Conservation (phyloP, 1,284 basidiomycete genomes). For the Tilletia caries region DNA sequence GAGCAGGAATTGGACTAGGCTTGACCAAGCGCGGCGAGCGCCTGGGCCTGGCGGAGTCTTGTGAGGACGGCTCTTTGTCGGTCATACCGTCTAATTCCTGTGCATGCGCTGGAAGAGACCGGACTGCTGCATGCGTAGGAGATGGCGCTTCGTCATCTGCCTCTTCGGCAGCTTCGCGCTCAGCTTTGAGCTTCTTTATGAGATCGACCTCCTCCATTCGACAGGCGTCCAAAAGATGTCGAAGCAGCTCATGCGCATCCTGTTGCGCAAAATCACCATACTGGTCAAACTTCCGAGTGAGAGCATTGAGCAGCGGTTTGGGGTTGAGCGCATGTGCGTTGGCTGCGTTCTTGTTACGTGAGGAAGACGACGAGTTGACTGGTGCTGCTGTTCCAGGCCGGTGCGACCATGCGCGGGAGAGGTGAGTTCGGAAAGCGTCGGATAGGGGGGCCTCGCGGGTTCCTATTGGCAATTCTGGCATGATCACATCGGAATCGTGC, state of each 20-base stretch:
- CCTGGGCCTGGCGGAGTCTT: no score
- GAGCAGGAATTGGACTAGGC: slow-evolving; percentile 3
- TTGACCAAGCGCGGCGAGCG: background rate
- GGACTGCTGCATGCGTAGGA: no score
- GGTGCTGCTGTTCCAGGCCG: background rate
- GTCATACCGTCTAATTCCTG: no score
- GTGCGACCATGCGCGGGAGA: background rate
- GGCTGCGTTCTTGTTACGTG: background rate
- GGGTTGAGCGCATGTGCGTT: slow-evolving; percentile 38
- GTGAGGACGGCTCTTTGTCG: no score
- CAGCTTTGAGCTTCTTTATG: slow-evolving; percentile 12
- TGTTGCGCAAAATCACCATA: slow-evolving; percentile 81
- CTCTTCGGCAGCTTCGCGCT: background rate
- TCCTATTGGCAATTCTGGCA: background rate
- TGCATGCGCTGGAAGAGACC: no score
- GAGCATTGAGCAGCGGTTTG: slow-evolving; percentile 62
- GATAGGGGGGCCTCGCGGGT: slow-evolving; percentile 11
- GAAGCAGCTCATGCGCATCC: slow-evolving; percentile 87
- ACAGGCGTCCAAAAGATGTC: slow-evolving; percentile 85
- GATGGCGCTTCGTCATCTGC: background rate
- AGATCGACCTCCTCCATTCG: slow-evolving; percentile 91
- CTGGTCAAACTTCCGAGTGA: slow-evolving; percentile 84
- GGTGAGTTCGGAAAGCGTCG: slow-evolving; percentile 4
- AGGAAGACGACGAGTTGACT: background rate
- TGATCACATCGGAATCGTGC: background rate